Percentiles rank a stretch among this genome's conserved stretches.
These are phyloP conservation scores for Rhizopogon roseolus DNA, from an alignment of 768 basidiomycete genomes.

Conservation along the genomic window DNA sequence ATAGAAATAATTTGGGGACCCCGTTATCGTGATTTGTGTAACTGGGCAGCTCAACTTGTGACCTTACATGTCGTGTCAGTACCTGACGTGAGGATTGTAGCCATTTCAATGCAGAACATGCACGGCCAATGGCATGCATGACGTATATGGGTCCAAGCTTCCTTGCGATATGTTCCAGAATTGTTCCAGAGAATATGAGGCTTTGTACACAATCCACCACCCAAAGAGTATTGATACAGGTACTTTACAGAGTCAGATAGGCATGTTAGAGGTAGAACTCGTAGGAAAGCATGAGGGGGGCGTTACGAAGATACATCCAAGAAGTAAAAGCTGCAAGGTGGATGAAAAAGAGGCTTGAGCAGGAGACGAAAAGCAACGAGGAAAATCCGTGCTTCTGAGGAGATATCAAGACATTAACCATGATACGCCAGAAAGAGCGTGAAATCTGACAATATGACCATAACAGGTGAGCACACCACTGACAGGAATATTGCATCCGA, in stretches of 20 bases:
- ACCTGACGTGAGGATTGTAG: too few relatives aligned
- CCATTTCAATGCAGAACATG: too few relatives aligned
- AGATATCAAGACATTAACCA: background rate
- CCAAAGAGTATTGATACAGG: background rate
- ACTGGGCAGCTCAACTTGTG: too few relatives aligned
- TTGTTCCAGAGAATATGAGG: background rate
- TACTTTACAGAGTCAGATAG: background rate
- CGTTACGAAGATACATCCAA: background rate
- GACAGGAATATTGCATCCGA: background rate
- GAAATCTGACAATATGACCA: background rate
- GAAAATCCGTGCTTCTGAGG: background rate
- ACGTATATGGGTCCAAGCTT: too few relatives aligned
- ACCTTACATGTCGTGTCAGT: too few relatives aligned
- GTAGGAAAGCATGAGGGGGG: background rate
- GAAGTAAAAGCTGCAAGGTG: background rate
- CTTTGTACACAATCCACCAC: background rate
- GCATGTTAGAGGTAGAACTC: background rate
- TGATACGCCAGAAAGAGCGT: background rate
- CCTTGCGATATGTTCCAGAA: background rate
- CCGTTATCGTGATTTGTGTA: too few relatives aligned
- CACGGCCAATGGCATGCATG: too few relatives aligned
- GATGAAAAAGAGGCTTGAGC: background rate
- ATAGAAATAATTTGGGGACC: too few relatives aligned
- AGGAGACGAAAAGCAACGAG: background rate
- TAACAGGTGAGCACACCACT: background rate